Percentiles rank a stretch among this genome's conserved stretches.
Conservation (phyloP, 257 asterid species). For the Lithospermum erythrorhizon region DNA sequence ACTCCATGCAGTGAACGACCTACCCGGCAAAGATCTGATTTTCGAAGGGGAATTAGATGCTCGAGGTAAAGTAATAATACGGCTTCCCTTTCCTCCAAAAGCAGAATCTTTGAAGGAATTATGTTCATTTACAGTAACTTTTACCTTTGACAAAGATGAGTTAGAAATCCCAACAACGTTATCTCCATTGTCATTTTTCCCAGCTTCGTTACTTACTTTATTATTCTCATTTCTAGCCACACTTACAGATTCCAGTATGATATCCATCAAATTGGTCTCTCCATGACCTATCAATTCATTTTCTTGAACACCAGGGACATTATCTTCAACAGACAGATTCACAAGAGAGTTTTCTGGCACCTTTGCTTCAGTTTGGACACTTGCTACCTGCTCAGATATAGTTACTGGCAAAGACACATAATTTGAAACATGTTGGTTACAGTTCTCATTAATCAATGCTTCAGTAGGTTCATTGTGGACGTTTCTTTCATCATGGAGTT, state of each 20-base stretch:
- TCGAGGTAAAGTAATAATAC: conserved; percentile 71
- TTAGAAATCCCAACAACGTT: conserved; percentile 19
- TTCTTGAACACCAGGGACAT: conserved; percentile 16
- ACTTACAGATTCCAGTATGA: conserved; percentile 16
- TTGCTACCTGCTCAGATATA: conserved; percentile 17
- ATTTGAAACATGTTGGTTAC: conserved; percentile 15
- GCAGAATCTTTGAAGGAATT: conserved; percentile 38
- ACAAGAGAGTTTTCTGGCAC: conserved; percentile 17
- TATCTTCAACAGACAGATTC: conserved; percentile 22
- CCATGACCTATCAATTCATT: conserved; percentile 25
- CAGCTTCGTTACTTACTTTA: not conserved
- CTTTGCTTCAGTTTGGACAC: conserved; percentile 23
- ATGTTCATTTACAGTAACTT: conserved; percentile 28
- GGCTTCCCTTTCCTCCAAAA: conserved; percentile 44
- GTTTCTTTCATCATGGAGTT: conserved; percentile 20
- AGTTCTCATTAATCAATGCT: conserved; percentile 16
- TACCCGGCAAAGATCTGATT: conserved; percentile 36
- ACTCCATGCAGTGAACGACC: conserved; percentile 34
- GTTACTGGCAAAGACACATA: conserved; percentile 21
- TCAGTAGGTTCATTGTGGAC: conserved; percentile 19
- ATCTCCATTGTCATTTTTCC: conserved; percentile 21
- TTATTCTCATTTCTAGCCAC: conserved; percentile 13
- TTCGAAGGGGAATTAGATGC: conserved; percentile 39
- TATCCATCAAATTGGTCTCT: conserved; percentile 25
- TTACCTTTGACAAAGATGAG: conserved; percentile 28